Evolutionary conservation across 1,284 basidiomycete genomes (phyloP), one percentile per base, ranked within the genome.

Genomic region (Pseudozyma pruni): DNA sequence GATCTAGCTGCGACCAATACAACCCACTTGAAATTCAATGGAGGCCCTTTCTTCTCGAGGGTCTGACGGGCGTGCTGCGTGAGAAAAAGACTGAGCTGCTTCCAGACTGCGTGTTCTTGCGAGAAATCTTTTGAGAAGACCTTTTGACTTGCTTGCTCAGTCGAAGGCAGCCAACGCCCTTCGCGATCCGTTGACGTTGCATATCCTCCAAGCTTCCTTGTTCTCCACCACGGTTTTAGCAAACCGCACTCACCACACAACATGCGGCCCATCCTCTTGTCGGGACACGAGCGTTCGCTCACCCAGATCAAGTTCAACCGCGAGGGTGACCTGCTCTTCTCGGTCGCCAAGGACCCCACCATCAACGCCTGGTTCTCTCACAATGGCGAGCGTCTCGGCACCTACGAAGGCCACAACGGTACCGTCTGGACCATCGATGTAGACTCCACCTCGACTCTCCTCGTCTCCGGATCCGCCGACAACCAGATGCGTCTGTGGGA

Each of bases 301-400:
- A 97, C 94, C n/a, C 83, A 84, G 80, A 78, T 85, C 81, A 83
- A 83, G 70, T 85, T 94, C 87, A 98, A 98, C 86, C 85, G 87
- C 56, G 95, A 98, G 83, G 95, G 95, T 72, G 95, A 98, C 84
- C 86, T 98, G 13, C 87, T 99, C 55, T 98, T 98, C 85, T 91
- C 94, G 25, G 92, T 90, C 80, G 94, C 93, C 79, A 98, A 98
- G 87, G 95, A 99, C 83, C 88, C 91, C 78, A 84, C 92, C 77
- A 92, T 98, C 84, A 98, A 97, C 81, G 93, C 92, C 46, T 97
- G 94, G 94, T 98, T 89, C 85, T 91, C 94, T n/a, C 93, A 96
- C 81, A 99, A 99, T 81, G 96, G 96, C 72, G 95, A 98, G 86
- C 87, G 96, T 61, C 85, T 98, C 78, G 96, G 95, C 44, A 98